These are phyloP conservation scores for Monosporascus cannonballus DNA, from an alignment of 2,329 filamentous ascomycete species.

Conservation along the genomic window DNA sequence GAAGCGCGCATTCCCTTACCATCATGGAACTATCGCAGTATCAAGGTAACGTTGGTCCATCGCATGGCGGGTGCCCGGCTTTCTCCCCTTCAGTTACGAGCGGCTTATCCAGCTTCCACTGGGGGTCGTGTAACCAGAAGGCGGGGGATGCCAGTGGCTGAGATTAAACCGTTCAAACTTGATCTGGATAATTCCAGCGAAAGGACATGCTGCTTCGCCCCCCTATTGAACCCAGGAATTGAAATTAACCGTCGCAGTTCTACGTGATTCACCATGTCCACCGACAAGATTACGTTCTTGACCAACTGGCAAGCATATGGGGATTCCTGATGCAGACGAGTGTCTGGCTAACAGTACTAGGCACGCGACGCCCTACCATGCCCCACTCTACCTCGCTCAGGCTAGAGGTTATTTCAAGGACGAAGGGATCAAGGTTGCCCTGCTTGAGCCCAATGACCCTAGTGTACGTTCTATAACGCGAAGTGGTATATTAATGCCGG, in stretches of 20 bases:
- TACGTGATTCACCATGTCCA: constrained; percentile 58
- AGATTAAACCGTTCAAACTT: constrained; percentile 50
- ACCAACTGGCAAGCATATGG: constrained; percentile 64
- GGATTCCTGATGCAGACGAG: constrained; percentile 4
- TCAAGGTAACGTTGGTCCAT: constrained; percentile 36
- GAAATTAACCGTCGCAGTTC: constrained; percentile 42
- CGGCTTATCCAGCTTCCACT: constrained; percentile 4
- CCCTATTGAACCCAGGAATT: constrained; percentile 19
- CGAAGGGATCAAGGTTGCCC: constrained; percentile 69
- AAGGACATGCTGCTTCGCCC: constrained; percentile 74
- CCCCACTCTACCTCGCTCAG: constrained; percentile 71
- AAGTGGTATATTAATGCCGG: background rate
- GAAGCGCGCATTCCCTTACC: constrained; percentile 12
- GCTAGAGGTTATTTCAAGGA: constrained; percentile 69
- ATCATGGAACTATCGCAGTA: constrained; percentile 29
- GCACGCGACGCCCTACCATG: constrained; percentile 78
- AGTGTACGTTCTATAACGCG: constrained; percentile 42
- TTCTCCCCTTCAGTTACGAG: constrained; percentile 23
- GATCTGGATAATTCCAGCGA: constrained; percentile 84
- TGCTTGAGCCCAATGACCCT: constrained; percentile 73
- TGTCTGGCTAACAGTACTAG: constrained; percentile 33
- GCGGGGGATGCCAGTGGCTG: constrained; percentile 12
- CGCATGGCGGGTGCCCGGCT: constrained; percentile 31
- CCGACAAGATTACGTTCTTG: constrained; percentile 79
- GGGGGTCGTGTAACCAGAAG: constrained; percentile 3